Conservation (phyloP, 176 grass and related monocot genomes). For the Calamus simplicifolius region DNA sequence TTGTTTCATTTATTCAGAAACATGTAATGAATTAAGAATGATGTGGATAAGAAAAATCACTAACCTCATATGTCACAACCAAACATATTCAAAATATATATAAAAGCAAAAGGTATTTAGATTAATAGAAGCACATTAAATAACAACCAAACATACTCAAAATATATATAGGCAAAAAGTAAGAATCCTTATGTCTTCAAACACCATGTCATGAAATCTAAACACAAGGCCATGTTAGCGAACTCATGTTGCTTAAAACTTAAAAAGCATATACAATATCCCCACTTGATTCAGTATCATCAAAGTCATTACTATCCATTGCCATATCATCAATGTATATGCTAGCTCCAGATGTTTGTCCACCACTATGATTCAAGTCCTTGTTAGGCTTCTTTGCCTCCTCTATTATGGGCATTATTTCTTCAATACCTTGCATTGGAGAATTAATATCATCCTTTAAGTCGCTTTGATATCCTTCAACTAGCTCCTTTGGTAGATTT, state of each 20-base stretch:
- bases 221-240: too few relatives aligned
- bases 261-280: slow-evolving; percentile 60
- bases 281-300: slow-evolving; percentile 73
- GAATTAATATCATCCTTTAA: slow-evolving; percentile 28
- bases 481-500: slow-evolving; percentile 88
- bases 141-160: too few relatives aligned
- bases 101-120: too few relatives aligned
- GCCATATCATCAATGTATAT: slow-evolving; percentile 77
- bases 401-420: slow-evolving; percentile 64
- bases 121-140: too few relatives aligned
- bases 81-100: too few relatives aligned
- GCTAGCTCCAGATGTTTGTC: slow-evolving; percentile 44
- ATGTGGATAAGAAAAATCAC: too few relatives aligned
- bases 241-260: background rate
- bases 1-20: too few relatives aligned
- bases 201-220: too few relatives aligned
- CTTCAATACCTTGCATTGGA: slow-evolving; percentile 46
- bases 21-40: too few relatives aligned
- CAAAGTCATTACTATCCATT: slow-evolving; percentile 29
- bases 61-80: too few relatives aligned
- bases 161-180: too few relatives aligned
- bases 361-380: slow-evolving; percentile 19
- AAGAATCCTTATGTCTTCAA: too few relatives aligned
- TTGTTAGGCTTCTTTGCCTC: slow-evolving; percentile 48
- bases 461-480: slow-evolving; percentile 60